Base-by-base conservation (phyloP, 495 filamentous ascomycete genomes). In the Rhypophila decipiens region DNA sequence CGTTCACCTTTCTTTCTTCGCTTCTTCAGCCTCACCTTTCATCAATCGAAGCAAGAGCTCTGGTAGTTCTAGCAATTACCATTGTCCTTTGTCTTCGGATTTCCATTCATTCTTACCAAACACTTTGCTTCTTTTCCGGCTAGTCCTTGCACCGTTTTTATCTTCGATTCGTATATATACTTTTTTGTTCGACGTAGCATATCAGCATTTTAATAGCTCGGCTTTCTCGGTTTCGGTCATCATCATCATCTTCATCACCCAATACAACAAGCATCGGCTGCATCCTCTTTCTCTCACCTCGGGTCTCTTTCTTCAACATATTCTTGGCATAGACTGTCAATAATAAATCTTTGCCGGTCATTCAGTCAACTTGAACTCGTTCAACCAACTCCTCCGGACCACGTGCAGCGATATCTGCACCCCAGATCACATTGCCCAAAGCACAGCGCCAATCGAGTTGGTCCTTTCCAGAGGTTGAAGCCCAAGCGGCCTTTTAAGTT, bases 41-140 rank as follows among this genome's bases (percentile, higher is more conserved):
- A 45, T 57, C 51, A 45, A 52, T 52, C 56, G 57, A 60, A 64
- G 65, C 71, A 69, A n/a, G 64, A 71, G 65, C 75, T 75, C 75
- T 67, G 72, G 73, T 65, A 75, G 73, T 71, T 75, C 69, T 67
- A 55, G 60, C 62, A 57, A 51, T 49, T 63, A 57, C 48, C 53
- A 59, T 35, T 52, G 43, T 40, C 47, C 43, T 42, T 56, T 56
- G 42, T 27, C 47, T 44, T 51, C 51, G 43, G 38, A 40, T 40
- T 49, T 39, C 19, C 44, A 43, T 24, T 44, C 20, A 46, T n/a
- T 40, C 21, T 47, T n/a, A n/a, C n/a, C n/a, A 13, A 1, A 24
- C 10, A n/a, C 17, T 42, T 29, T 33, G 37, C n/a, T 46, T 49
- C 37, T 56, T 39, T 11, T 52, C 47, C 22, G 19, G 23, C 24